Conservation (phyloP, 805 yeast genomes). For the Cyberlindnera mississippiensis region DNA sequence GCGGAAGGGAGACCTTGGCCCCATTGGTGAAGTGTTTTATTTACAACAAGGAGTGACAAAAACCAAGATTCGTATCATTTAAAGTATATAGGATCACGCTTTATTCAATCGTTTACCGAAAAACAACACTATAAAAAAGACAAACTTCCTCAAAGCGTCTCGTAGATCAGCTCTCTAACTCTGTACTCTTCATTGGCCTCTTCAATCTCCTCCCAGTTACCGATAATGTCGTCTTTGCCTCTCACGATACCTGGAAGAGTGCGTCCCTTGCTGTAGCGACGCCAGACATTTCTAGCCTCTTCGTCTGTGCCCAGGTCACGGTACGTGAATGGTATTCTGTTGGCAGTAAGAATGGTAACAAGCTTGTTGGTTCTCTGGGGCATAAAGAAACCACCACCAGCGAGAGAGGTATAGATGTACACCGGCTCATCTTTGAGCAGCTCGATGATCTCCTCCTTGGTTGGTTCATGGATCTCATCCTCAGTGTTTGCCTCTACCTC, state of each 20-base stretch:
- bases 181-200: constrained; percentile 81
- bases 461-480: constrained; percentile 26
- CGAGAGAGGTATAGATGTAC: constrained; percentile 77
- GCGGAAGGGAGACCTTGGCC: not conserved
- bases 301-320: constrained; percentile 86
- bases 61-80: not conserved
- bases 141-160: constrained; percentile 42
- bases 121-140: not conserved
- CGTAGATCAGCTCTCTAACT: constrained; percentile 60
- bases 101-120: too few relatives aligned
- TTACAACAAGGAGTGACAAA: too few relatives aligned
- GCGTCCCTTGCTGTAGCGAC: constrained; percentile 65
- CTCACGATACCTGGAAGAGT: constrained; percentile 82
- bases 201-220: constrained; percentile 81
- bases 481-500: constrained; percentile 8
- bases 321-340: constrained; percentile 59
- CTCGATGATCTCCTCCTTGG: constrained; percentile 28
- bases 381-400: constrained; percentile 81
- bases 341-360: constrained; percentile 69
- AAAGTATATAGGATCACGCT: not conserved
- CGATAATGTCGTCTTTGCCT: constrained; percentile 76
- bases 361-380: constrained; percentile 73
- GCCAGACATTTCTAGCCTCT: constrained; percentile 82
- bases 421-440: constrained; percentile 48
- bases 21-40: too few relatives aligned